Conservation (phyloP, 2,329 filamentous ascomycete species). For the Calonectria hawksworthii region DNA sequence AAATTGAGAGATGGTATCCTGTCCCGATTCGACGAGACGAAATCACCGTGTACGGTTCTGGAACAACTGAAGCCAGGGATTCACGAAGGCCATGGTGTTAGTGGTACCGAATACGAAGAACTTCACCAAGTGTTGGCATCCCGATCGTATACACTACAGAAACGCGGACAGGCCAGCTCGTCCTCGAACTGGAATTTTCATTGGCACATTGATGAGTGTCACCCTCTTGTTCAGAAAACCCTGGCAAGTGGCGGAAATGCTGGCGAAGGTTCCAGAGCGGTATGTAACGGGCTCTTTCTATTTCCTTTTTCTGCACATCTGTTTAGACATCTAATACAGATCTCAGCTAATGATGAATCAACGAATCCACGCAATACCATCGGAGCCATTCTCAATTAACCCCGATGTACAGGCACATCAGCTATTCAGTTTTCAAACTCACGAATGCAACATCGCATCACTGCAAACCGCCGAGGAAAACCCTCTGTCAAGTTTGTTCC, state of each 20-base stretch:
- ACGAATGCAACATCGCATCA: background rate
- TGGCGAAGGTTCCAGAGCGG: background rate
- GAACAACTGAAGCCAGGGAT: background rate
- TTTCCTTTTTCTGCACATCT: background rate
- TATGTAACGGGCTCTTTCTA: background rate
- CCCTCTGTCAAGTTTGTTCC: background rate
- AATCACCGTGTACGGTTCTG: background rate
- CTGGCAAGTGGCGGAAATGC: background rate
- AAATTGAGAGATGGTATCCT: background rate
- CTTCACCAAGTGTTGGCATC: background rate
- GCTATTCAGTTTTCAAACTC: no score
- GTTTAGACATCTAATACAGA: no score
- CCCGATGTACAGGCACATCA: no score
- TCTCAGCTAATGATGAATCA: background rate
- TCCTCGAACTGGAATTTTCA: background rate
- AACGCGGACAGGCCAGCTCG: background rate
- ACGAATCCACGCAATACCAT: background rate
- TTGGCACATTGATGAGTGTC: background rate
- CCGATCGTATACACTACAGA: background rate
- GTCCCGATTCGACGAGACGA: background rate
- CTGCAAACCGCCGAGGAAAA: background rate
- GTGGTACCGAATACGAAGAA: no score
- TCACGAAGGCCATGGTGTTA: background rate
- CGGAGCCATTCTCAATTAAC: no score
- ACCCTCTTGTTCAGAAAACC: background rate